Conservation (phyloP, 2,329 filamentous ascomycete species). For the Talaromyces sp. region DNA sequence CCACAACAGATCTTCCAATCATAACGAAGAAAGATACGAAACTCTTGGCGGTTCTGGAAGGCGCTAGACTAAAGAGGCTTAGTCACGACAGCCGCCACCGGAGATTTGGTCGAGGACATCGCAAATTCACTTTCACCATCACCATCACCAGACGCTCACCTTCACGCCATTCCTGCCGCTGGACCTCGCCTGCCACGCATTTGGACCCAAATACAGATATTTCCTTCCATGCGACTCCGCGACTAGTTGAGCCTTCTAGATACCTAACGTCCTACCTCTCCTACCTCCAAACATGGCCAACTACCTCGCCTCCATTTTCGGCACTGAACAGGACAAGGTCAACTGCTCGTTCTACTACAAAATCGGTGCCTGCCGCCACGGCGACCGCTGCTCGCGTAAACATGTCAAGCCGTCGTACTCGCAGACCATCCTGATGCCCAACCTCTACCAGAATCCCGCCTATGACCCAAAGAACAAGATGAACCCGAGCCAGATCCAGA, state of each 20-base stretch:
- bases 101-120: not conserved
- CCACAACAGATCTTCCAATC: too few relatives aligned
- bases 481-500: conserved; percentile 92
- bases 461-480: conserved; percentile 97
- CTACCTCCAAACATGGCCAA: conserved; percentile 65
- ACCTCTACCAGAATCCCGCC: conserved; percentile 97
- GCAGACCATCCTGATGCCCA: conserved; percentile 95
- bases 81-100: conserved; percentile 9
- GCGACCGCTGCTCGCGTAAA: conserved; percentile 95
- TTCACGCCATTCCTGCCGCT: not conserved
- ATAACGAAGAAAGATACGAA: not conserved
- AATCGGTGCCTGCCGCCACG: conserved; percentile 97
- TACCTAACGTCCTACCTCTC: not conserved
- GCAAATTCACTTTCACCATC: not conserved
- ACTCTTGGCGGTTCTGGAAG: conserved; percentile 4
- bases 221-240: not conserved
- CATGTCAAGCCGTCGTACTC: conserved; percentile 98
- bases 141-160: not conserved
- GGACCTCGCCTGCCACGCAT: not conserved
- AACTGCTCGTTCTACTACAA: conserved; percentile 99
- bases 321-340: conserved; percentile 98
- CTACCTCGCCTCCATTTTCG: conserved; percentile 98
- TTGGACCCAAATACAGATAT: not conserved
- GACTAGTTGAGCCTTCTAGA: not conserved
- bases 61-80: conserved; percentile 7